phyloP scores from a whole-genome alignment of 192 early-diverging fungal species.

The Chytriomyces hyalinus region DNA sequence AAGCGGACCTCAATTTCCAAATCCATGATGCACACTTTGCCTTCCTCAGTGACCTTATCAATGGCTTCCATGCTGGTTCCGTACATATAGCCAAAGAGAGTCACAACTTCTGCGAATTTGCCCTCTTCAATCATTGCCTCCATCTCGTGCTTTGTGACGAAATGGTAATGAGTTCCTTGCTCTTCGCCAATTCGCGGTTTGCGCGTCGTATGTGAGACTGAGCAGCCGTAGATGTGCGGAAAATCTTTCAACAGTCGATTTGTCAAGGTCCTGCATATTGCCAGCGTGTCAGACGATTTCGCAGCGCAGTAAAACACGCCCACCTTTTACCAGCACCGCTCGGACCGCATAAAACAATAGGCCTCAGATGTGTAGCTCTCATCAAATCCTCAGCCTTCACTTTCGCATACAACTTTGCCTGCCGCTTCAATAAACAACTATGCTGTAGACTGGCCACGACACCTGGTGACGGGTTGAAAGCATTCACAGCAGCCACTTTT shows the following conservation, averaged over 20 bases:
- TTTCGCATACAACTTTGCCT: slow-evolving; percentile 44
- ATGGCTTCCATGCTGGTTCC: slow-evolving; percentile 55
- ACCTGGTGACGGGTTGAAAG: slow-evolving; percentile 50
- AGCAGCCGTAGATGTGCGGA: slow-evolving; percentile 54
- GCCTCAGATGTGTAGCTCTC: slow-evolving; percentile 46
- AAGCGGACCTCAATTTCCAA: slow-evolving; percentile 56
- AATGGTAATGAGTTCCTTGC: slow-evolving; percentile 62
- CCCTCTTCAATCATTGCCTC: slow-evolving; percentile 48
- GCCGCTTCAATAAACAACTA: slow-evolving; percentile 42
- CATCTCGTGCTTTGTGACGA: slow-evolving; percentile 52
- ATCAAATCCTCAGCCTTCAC: slow-evolving; percentile 50
- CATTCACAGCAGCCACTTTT: slow-evolving; percentile 59
- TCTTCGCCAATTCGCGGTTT: slow-evolving; percentile 59
- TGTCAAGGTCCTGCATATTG: slow-evolving; percentile 45
- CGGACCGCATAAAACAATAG: slow-evolving; percentile 61
- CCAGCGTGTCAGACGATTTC: neutral
- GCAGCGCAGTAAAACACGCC: neutral
- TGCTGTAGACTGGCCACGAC: slow-evolving; percentile 58
- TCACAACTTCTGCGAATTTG: slow-evolving; percentile 57
- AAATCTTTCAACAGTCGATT: slow-evolving; percentile 44
- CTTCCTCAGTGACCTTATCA: slow-evolving; percentile 56
- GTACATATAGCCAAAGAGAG: slow-evolving; percentile 63
- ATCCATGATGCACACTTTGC: slow-evolving; percentile 62
- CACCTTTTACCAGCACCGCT: slow-evolving; percentile 63
- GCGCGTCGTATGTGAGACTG: slow-evolving; percentile 64